Evolutionary conservation across 2,329 filamentous ascomycete species (phyloP).

Genomic region (Aquanectria penicillioides): DNA sequence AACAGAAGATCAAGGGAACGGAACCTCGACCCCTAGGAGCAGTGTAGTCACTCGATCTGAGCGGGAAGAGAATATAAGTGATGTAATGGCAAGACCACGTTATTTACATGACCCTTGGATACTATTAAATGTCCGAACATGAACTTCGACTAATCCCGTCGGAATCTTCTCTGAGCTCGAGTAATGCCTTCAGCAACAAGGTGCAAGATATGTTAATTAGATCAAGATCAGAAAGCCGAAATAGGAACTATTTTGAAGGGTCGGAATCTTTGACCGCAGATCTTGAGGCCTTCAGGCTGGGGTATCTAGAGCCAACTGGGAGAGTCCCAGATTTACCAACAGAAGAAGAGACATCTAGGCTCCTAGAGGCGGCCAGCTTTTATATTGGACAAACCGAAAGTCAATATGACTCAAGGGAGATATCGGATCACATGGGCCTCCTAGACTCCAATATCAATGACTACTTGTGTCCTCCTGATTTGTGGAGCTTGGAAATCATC

Average conservation of each 20-base stretch:
- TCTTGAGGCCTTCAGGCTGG: not conserved
- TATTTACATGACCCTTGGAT: not conserved
- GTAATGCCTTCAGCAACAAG: not conserved
- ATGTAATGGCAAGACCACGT: not conserved
- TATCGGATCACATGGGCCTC: not conserved
- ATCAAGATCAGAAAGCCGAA: no score
- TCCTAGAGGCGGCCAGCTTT: not conserved
- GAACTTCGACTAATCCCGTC: no score
- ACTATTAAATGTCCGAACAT: no score
- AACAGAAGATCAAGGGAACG: no score
- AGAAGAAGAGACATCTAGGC: not conserved
- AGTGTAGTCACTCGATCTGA: no score
- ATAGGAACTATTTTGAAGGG: not conserved
- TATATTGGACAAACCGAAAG: constrained; percentile 3
- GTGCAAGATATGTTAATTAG: constrained; percentile 1
- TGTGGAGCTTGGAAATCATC: constrained; percentile 1
- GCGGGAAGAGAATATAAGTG: no score
- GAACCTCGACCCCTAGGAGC: no score
- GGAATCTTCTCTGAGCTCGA: not conserved
- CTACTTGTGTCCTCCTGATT: not conserved
- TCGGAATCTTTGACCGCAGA: not conserved
- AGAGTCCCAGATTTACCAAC: not conserved
- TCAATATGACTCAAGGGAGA: constrained; percentile 1
- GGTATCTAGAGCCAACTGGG: not conserved
- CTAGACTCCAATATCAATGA: constrained; percentile 1